A percentile compares a stretch with the other conserved stretches of the same genome.
Evolutionary conservation across 2,329 filamentous ascomycete genomes (phyloP).

Genomic region (Cordyceps fumosorosea): DNA sequence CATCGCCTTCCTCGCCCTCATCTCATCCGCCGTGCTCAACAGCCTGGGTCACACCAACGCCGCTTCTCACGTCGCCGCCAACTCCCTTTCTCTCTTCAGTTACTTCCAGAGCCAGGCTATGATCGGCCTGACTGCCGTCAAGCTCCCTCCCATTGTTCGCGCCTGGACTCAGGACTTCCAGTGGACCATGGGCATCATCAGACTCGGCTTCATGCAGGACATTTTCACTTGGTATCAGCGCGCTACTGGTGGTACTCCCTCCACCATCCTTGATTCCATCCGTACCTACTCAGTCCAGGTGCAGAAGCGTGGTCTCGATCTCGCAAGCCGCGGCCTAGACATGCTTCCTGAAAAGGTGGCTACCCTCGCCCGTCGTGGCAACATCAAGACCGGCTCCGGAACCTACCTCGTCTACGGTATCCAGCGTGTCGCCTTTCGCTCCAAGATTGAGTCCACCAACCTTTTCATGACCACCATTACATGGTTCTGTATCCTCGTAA

Average conservation of each 20-base stretch:
- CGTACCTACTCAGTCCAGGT: conserved; percentile 76
- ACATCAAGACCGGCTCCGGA: conserved; percentile 47
- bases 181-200: conserved; percentile 96
- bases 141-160: conserved; percentile 78
- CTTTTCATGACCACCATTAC: conserved; percentile 86
- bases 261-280: conserved; percentile 69
- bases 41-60: conserved; percentile 90
- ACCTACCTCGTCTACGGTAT: conserved; percentile 69
- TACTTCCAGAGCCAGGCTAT: conserved; percentile 95
- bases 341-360: conserved; percentile 41
- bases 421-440: conserved; percentile 79
- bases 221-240: conserved; percentile 96
- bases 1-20: conserved; percentile 75
- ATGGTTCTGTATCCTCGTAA: conserved; percentile 81
- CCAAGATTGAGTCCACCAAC: conserved; percentile 81
- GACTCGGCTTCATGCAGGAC: conserved; percentile 75
- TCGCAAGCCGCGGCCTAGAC: conserved; percentile 46
- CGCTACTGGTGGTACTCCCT: conserved; percentile 79
- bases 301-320: conserved; percentile 49
- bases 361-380: conserved; percentile 46
- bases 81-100: conserved; percentile 85
- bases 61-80: conserved; percentile 87
- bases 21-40: conserved; percentile 82
- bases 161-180: conserved; percentile 97
- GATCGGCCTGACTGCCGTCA: conserved; percentile 74